Conservation (phyloP, 768 basidiomycete species). For the Tricholoma flavovirens region DNA sequence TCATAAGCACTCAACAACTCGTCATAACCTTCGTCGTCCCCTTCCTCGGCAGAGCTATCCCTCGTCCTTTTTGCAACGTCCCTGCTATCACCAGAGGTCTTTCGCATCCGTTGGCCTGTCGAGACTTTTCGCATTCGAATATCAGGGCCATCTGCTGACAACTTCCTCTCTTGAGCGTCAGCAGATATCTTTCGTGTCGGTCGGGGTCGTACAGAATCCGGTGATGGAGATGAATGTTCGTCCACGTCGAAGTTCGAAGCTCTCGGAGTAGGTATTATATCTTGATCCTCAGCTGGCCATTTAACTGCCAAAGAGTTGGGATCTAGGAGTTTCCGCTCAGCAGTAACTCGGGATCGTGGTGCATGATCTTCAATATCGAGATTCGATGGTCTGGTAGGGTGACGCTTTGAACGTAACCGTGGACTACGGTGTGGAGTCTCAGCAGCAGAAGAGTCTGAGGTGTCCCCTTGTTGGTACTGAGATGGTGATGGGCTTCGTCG, state of each 20-base stretch:
- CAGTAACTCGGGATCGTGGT: conserved; percentile 13
- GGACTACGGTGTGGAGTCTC: conserved; percentile 32
- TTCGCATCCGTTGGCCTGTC: conserved; percentile 35
- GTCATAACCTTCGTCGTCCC: conserved; percentile 73
- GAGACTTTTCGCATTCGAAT: conserved; percentile 41
- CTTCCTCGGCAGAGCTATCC: conserved; percentile 69
- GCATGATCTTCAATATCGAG: conserved; percentile 37
- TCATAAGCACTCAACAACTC: conserved; percentile 78
- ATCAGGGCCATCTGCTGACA: conserved; percentile 28
- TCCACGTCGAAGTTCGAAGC: conserved; percentile 42
- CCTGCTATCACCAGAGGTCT: conserved; percentile 41
- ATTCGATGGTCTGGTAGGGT: conserved; percentile 39
- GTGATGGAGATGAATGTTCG: conserved; percentile 24
- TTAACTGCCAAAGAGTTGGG: conserved; percentile 47
- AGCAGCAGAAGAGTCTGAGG: conserved; percentile 45
- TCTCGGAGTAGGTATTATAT: conserved; percentile 51
- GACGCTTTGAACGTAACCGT: conserved; percentile 50
- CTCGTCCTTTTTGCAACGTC: conserved; percentile 32
- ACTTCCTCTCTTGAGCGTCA: conserved; percentile 29
- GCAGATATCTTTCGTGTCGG: conserved; percentile 37
- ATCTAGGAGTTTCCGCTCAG: conserved; percentile 34
- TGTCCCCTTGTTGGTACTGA: conserved; percentile 28
- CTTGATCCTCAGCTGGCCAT: conserved; percentile 46
- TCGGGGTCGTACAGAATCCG: conserved; percentile 24
- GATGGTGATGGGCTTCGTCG: conserved; percentile 33